A percentile compares a stretch with the other conserved stretches of the same genome.
Evolutionary conservation across 805 yeast genomes (phyloP).

Genomic region (Kodamaea kaohsiungensis): DNA sequence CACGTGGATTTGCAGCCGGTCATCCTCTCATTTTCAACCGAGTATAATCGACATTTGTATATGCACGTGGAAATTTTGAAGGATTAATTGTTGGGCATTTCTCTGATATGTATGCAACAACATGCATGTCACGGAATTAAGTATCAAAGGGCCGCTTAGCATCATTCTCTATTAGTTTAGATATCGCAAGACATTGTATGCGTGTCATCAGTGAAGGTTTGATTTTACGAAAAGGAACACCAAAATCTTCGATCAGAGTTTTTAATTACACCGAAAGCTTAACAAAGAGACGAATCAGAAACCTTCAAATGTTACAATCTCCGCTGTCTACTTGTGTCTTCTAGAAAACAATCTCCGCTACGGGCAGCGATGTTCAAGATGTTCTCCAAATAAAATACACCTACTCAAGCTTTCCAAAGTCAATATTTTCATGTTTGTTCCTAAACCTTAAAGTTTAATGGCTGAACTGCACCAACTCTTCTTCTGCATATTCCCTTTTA

Average conservation of each 20-base stretch:
- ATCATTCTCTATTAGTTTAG: neutral
- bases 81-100: neutral
- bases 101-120: neutral
- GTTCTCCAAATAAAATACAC: neutral
- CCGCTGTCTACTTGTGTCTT: neutral
- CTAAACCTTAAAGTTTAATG: constrained; percentile 1
- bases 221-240: too few species aligned
- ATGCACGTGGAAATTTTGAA: neutral
- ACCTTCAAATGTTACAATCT: neutral
- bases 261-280: too few species aligned
- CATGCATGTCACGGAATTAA: neutral
- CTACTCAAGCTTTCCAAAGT: neutral
- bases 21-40: neutral
- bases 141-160: neutral
- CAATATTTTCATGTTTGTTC: neutral
- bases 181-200: neutral
- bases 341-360: neutral
- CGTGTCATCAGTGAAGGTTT: too few species aligned
- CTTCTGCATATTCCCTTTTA: neutral
- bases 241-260: too few species aligned
- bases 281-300: neutral
- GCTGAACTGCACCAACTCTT: neutral
- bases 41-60: neutral
- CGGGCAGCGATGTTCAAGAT: neutral
- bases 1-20: neutral